These are phyloP conservation scores for Sextonia rubra DNA, from an alignment of 164 flowering plant species.

Conservation along the genomic window DNA sequence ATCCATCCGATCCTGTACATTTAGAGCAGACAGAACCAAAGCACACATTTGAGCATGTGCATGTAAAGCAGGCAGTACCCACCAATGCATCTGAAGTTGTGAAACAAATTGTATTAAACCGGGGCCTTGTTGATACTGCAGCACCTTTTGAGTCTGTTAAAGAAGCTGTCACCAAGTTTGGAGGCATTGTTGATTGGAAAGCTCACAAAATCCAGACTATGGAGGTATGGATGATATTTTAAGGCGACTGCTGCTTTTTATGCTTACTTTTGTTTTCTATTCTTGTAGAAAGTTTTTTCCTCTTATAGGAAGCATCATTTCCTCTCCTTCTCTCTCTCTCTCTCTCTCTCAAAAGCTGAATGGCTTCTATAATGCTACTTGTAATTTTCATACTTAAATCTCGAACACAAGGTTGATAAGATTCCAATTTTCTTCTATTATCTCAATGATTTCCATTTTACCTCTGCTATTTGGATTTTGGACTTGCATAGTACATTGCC, in stretches of 20 bases:
- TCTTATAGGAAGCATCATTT: neutral
- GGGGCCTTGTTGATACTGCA: conserved; percentile 67
- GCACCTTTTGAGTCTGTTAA: conserved; percentile 93
- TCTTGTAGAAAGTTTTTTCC: neutral
- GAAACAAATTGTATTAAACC: conserved; percentile 22
- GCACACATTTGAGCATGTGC: conserved; percentile 6
- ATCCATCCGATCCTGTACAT: conserved; percentile 7
- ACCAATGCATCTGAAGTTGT: conserved; percentile 2
- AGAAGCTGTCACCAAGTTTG: conserved; percentile 88
- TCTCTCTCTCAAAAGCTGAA: neutral
- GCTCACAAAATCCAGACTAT: conserved; percentile 75
- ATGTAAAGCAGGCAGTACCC: neutral
- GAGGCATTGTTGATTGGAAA: conserved; percentile 93
- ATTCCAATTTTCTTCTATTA: neutral
- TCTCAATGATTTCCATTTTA: neutral
- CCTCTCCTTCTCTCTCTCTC: too few species aligned
- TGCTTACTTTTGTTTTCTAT: neutral
- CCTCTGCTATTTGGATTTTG: neutral
- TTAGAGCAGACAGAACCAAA: neutral
- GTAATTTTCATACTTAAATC: neutral
- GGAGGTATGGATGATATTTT: conserved; percentile 45
- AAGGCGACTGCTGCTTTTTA: neutral
- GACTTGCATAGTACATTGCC: neutral
- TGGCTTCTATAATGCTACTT: neutral
- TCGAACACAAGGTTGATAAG: neutral